phyloP scores from a whole-genome alignment of 139 green algal genomes.

The Chlorella sp. region DNA sequence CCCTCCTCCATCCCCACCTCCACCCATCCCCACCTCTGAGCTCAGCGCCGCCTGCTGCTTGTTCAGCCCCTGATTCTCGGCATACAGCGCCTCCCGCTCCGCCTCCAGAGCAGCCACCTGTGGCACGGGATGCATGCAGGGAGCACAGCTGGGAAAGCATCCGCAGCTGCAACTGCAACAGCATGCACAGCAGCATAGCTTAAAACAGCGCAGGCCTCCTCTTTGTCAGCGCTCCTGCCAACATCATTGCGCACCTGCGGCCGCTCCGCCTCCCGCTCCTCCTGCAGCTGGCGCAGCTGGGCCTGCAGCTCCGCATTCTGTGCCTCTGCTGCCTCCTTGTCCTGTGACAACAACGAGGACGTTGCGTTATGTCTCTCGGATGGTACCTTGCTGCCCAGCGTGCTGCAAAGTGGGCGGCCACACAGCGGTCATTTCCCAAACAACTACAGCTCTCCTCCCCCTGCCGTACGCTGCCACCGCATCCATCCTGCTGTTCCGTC shows the following conservation, averaged over 20 bases:
- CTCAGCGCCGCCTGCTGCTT: constrained; percentile 74
- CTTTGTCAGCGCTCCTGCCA: too few relatives aligned
- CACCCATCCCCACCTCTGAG: constrained; percentile 53
- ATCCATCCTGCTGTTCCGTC: too few relatives aligned
- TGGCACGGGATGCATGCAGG: too few relatives aligned
- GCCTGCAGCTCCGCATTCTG: constrained; percentile 56
- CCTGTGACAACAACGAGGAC: constrained; percentile 17
- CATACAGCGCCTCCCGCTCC: constrained; percentile 59
- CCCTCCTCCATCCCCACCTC: not conserved
- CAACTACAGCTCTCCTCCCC: too few relatives aligned
- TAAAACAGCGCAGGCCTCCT: too few relatives aligned
- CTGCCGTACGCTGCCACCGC: too few relatives aligned
- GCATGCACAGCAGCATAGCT: too few relatives aligned
- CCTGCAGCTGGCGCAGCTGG: constrained; percentile 68
- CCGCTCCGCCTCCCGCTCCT: constrained; percentile 46
- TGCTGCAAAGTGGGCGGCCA: not conserved
- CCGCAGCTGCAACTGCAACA: too few relatives aligned
- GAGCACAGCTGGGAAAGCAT: too few relatives aligned
- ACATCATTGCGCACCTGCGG: constrained; percentile 24
- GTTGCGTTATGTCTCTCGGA: too few relatives aligned
- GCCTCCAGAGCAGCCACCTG: constrained; percentile 68
- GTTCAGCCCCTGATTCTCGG: constrained; percentile 76
- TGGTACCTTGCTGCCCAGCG: not conserved
- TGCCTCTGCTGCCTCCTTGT: constrained; percentile 53
- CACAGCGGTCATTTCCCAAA: too few relatives aligned